These are phyloP conservation scores for Cyclotella sp. DNA, from an alignment of 108 stramenopile genomes.

Conservation along the genomic window DNA sequence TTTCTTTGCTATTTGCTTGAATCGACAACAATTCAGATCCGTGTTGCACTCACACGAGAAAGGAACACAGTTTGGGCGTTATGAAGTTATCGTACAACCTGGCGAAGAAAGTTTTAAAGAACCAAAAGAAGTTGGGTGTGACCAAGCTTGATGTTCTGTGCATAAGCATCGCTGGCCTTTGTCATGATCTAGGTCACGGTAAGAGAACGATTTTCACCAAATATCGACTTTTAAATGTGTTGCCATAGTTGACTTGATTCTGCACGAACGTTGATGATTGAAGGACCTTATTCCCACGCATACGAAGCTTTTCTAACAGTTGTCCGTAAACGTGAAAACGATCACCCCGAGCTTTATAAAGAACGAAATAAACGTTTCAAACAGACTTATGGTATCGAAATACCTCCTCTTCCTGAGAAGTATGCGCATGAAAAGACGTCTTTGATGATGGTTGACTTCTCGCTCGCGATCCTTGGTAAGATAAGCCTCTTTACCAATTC, in stretches of 20 bases:
- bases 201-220: not conserved
- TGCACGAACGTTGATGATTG: not conserved
- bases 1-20: not conserved
- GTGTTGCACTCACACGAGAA: constrained; percentile 83
- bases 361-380: constrained; percentile 37
- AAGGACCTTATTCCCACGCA: constrained; percentile 80
- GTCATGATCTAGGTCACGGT: constrained; percentile 91
- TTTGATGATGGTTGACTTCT: constrained; percentile 81
- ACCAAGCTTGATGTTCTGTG: constrained; percentile 90
- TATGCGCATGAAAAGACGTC: constrained; percentile 81
- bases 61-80: constrained; percentile 77
- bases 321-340: constrained; percentile 28
- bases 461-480: constrained; percentile 44
- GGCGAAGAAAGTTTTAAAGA: constrained; percentile 35
- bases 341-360: constrained; percentile 49
- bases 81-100: constrained; percentile 80
- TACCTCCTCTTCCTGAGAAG: constrained; percentile 44
- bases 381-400: constrained; percentile 48
- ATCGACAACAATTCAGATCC: constrained; percentile 48
- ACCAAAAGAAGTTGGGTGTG: constrained; percentile 68
- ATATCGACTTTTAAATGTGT: not conserved
- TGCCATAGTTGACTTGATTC: not conserved
- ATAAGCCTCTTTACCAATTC: not conserved
- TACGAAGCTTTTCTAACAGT: constrained; percentile 59
- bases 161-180: constrained; percentile 91